phyloP scores from a whole-genome alignment of 345 rosid genomes.

The Tarenaya hassleriana region DNA sequence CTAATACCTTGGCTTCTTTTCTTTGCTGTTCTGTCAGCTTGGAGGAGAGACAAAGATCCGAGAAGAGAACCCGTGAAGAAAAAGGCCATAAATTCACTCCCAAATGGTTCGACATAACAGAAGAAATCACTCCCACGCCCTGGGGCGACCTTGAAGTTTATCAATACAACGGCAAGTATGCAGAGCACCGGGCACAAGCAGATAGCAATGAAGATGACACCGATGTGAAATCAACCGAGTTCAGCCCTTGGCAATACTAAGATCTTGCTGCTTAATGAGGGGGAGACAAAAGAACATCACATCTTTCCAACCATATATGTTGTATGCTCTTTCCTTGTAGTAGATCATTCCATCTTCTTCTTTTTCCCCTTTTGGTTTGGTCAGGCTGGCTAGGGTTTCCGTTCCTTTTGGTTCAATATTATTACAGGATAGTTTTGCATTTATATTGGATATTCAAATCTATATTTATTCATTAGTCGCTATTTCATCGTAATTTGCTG shows the following conservation, averaged over 20 bases:
- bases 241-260: slow-evolving; percentile 63
- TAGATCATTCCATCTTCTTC: slow-evolving; percentile 16
- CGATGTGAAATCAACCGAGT: slow-evolving; percentile 32
- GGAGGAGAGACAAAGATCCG: slow-evolving; percentile 33
- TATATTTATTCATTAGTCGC: slow-evolving; percentile 15
- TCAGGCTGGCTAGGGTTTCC: too few species aligned
- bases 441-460: not conserved
- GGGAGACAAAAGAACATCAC: not conserved
- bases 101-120: slow-evolving; percentile 59
- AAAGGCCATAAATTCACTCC: slow-evolving; percentile 46
- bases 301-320: not conserved
- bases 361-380: slow-evolving; percentile 1
- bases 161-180: slow-evolving; percentile 60
- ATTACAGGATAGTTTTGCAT: slow-evolving; percentile 21
- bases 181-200: slow-evolving; percentile 34
- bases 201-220: slow-evolving; percentile 35
- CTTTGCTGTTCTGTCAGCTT: not conserved
- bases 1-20: not conserved
- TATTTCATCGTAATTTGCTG: slow-evolving; percentile 15
- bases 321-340: slow-evolving; percentile 1
- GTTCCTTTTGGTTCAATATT: slow-evolving; percentile 15
- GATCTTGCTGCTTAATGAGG: slow-evolving; percentile 30
- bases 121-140: slow-evolving; percentile 54
- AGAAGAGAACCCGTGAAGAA: slow-evolving; percentile 54
- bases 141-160: slow-evolving; percentile 75